Conservation (phyloP, 192 early-diverging fungal species). For the Gryganskiella cystojenkinii region DNA sequence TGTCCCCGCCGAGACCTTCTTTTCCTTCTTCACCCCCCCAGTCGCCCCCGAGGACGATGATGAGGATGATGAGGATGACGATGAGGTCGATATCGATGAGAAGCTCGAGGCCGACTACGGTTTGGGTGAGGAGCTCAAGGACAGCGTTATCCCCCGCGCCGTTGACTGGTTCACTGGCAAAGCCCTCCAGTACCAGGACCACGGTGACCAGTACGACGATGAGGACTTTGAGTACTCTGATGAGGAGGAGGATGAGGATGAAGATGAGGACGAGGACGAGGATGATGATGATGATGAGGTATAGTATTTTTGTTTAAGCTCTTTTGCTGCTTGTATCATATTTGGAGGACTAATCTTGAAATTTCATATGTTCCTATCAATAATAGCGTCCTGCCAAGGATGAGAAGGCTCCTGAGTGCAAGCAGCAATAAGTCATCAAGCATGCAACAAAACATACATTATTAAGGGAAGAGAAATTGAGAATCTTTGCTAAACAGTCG, state of each 20-base stretch:
- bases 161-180: slow-evolving; percentile 99
- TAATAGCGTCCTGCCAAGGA: slow-evolving; percentile 54
- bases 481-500: no score
- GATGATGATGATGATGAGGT: slow-evolving; percentile 66
- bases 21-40: slow-evolving; percentile 94
- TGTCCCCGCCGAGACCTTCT: slow-evolving; percentile 97
- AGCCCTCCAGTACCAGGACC: slow-evolving; percentile 89
- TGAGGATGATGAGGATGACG: slow-evolving; percentile 77
- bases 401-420: slow-evolving; percentile 70
- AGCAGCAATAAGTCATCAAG: slow-evolving; percentile 44
- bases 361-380: slow-evolving; percentile 7
- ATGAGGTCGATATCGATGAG: slow-evolving; percentile 77
- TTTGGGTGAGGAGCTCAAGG: slow-evolving; percentile 98
- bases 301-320: slow-evolving; percentile 30
- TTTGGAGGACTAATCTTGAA: not conserved
- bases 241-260: slow-evolving; percentile 67
- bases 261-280: slow-evolving; percentile 70
- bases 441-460: not conserved
- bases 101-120: slow-evolving; percentile 96
- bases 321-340: not conserved
- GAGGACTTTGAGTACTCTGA: slow-evolving; percentile 60
- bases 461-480: not conserved
- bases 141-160: slow-evolving; percentile 95
- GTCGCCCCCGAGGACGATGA: slow-evolving; percentile 69
- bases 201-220: slow-evolving; percentile 72